These are phyloP conservation scores for Periconia digitata DNA, from an alignment of 2,329 filamentous ascomycete species.

Conservation along the genomic window DNA sequence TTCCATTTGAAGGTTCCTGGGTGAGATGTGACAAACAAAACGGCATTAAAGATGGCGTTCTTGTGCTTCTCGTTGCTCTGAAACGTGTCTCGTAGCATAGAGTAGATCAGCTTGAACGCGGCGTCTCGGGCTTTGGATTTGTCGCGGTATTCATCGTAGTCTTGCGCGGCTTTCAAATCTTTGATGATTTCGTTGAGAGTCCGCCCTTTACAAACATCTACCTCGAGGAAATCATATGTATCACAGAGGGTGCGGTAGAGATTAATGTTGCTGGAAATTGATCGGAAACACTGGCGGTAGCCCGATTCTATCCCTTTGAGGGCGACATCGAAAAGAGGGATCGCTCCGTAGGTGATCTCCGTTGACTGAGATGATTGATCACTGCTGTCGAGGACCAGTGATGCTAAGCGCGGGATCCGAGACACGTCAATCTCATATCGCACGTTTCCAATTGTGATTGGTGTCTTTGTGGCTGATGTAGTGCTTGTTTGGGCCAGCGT, in stretches of 20 bases:
- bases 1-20: slow-evolving; percentile 24
- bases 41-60: slow-evolving; percentile 23
- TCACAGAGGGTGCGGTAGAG: slow-evolving; percentile 24
- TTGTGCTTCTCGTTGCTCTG: slow-evolving; percentile 19
- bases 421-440: slow-evolving; percentile 8
- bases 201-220: slow-evolving; percentile 19
- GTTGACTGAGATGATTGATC: slow-evolving; percentile 1
- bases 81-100: slow-evolving; percentile 14
- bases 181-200: slow-evolving; percentile 20
- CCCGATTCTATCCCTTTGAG: slow-evolving; percentile 30
- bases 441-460: slow-evolving; percentile 11
- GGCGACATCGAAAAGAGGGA: slow-evolving; percentile 22
- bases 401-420: slow-evolving; percentile 17
- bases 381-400: slow-evolving; percentile 26
- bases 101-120: slow-evolving; percentile 24
- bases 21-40: slow-evolving; percentile 27
- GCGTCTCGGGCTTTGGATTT: slow-evolving; percentile 23
- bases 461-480: background rate
- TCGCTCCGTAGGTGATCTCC: slow-evolving; percentile 19
- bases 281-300: slow-evolving; percentile 30
- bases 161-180: slow-evolving; percentile 21
- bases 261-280: slow-evolving; percentile 20
- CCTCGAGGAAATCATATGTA: slow-evolving; percentile 26
- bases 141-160: slow-evolving; percentile 14
- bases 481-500: slow-evolving; percentile 1